Conservation (phyloP, 2,329 filamentous ascomycete genomes). For the Penicillium fuscoglaucum region DNA sequence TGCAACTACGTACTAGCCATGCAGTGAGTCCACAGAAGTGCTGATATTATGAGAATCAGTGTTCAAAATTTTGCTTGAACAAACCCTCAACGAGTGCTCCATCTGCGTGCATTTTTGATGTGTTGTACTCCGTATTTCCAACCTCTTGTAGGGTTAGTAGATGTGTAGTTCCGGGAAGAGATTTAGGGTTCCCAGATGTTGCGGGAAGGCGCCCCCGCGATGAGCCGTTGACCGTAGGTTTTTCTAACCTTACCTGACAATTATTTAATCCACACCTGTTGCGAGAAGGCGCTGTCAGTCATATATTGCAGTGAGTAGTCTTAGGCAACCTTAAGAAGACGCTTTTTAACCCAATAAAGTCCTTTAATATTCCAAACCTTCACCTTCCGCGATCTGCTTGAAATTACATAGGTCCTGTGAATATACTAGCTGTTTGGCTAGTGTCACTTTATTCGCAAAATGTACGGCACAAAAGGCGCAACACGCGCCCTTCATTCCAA, state of each 20-base stretch:
- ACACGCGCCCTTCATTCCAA: constrained; percentile 14
- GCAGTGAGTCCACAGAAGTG: too few relatives aligned
- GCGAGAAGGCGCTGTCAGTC: constrained; percentile 2
- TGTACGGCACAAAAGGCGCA: constrained; percentile 10
- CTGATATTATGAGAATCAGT: too few relatives aligned
- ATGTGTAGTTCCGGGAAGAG: neutral
- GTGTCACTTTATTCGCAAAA: neutral
- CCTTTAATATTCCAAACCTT: neutral
- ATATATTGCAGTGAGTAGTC: neutral
- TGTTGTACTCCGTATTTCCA: too few relatives aligned
- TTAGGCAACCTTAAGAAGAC: neutral
- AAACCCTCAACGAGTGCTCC: neutral
- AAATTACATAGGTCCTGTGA: neutral
- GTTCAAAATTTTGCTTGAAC: too few relatives aligned
- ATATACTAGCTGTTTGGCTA: neutral
- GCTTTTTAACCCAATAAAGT: neutral
- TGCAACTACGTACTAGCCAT: too few relatives aligned
- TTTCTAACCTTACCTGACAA: neutral
- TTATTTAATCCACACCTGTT: neutral
- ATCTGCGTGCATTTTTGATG: neutral
- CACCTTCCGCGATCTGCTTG: neutral
- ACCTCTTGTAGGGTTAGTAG: neutral
- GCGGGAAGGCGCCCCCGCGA: constrained; percentile 20
- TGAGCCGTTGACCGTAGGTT: neutral
- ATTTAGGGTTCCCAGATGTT: constrained; percentile 17